Evolutionary conservation across 805 yeast genomes (phyloP), one percentile per base, ranked within the genome.

Genomic region (Spencermartinsiella europaea): DNA sequence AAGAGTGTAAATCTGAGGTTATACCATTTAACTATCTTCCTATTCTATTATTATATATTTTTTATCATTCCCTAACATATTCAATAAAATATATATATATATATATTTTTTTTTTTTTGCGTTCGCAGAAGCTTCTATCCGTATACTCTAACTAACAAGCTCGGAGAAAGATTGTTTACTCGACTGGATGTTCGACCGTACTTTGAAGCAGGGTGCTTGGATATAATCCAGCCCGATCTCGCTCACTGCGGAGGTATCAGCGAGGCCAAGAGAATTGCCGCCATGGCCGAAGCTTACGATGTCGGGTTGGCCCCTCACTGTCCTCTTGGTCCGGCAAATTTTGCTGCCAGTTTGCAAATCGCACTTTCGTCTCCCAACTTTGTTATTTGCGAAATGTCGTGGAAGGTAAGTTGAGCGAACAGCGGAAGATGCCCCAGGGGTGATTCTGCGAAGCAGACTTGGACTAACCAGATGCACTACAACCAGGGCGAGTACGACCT

Each of bases 401-500:
- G 52, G 46, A 50, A 49, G n/a, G n/a, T n/a, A n/a, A n/a, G n/a
- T n/a, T n/a, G n/a, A n/a, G n/a, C n/a, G n/a, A n/a, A n/a, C n/a
- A n/a, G n/a, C n/a, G n/a, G n/a, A n/a, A n/a, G n/a, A n/a, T n/a
- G n/a, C n/a, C n/a, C n/a, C n/a, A n/a, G n/a, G n/a, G n/a, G n/a
- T n/a, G n/a, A n/a, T n/a, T n/a, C n/a, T n/a, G n/a, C n/a, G n/a
- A n/a, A n/a, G n/a, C n/a, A n/a, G n/a, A n/a, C n/a, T n/a, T n/a
- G n/a, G n/a, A n/a, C n/a, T n/a, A n/a, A n/a, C n/a, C n/a, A n/a
- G 21, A 60, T 60, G 54, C 64, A 60, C 47, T 60, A 60, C 51
- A 60, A 60, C 48, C 47, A 47, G 38, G 42, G 42, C 16, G 49
- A 51, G 17, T 51, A 51, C 40, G 64, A 60, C 40, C 50, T 60